Conservation (phyloP, 495 filamentous ascomycete species). For the Talaromyces thailandensis region DNA sequence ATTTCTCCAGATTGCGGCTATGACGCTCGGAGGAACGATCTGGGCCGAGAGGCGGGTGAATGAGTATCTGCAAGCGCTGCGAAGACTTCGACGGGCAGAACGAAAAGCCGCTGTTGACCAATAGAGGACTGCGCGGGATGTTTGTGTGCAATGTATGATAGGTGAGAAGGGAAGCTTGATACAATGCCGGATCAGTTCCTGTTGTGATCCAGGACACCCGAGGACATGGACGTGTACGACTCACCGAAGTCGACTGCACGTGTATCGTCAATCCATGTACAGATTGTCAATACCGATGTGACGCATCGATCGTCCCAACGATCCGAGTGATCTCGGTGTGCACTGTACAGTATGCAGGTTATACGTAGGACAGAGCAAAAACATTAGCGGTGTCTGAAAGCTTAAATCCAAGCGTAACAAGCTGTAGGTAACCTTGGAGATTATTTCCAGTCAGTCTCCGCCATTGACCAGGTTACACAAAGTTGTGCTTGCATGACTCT, state of each 20-base stretch:
- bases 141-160: neutral
- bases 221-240: neutral
- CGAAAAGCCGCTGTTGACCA: neutral
- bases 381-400: neutral
- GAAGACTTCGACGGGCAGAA: conserved; percentile 54
- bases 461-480: neutral
- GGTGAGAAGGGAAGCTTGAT: neutral
- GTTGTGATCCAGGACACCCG: neutral
- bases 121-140: neutral
- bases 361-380: neutral
- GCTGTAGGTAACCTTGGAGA: neutral
- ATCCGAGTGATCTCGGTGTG: neutral
- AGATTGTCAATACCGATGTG: neutral
- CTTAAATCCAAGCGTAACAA: neutral
- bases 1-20: conserved; percentile 79
- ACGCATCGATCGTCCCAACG: neutral
- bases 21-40: conserved; percentile 78
- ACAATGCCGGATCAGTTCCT: neutral
- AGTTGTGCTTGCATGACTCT: neutral
- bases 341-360: neutral
- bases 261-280: neutral
- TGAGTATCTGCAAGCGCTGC: conserved; percentile 45
- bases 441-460: neutral
- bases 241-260: neutral
- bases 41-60: conserved; percentile 71